These are phyloP conservation scores for Saccharomycopsis crataegensis DNA, from an alignment of 1,139 yeast genomes.

Conservation along the genomic window DNA sequence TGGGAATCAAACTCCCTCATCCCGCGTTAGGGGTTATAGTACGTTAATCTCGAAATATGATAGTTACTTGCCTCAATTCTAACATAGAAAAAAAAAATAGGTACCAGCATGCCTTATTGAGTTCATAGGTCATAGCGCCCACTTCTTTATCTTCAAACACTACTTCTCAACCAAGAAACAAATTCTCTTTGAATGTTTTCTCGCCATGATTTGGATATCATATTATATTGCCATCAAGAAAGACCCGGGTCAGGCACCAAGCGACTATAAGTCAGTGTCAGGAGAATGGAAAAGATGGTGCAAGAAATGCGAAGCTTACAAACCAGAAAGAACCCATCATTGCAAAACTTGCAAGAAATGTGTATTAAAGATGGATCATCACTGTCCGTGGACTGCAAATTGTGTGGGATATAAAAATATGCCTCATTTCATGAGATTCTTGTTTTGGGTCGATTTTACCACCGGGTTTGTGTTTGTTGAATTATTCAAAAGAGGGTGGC, in stretches of 20 bases:
- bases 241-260: conserved; percentile 55
- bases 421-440: conserved; percentile 78
- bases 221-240: conserved; percentile 52
- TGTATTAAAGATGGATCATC: conserved; percentile 78
- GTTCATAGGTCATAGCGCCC: conserved; percentile 57
- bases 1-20: conserved; percentile 13
- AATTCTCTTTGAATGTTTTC: conserved; percentile 39
- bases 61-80: too few species aligned
- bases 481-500: conserved; percentile 35
- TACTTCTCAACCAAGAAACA: conserved; percentile 37
- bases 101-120: conserved; percentile 63
- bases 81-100: conserved; percentile 24
- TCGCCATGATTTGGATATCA: conserved; percentile 63
- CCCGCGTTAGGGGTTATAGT: conserved; percentile 17
- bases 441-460: conserved; percentile 57
- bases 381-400: conserved; percentile 81
- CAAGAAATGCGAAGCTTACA: conserved; percentile 52
- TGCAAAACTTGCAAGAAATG: conserved; percentile 59
- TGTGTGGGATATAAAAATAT: conserved; percentile 75
- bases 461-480: conserved; percentile 43
- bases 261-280: conserved; percentile 30
- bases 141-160: conserved; percentile 46
- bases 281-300: conserved; percentile 52
- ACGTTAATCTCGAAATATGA: too few species aligned
- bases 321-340: conserved; percentile 78